A percentile compares a stretch with the other conserved stretches of the same genome.
Evolutionary conservation across 805 yeast genomes (phyloP).

Genomic region (Schwanniomyces occidentalis): DNA sequence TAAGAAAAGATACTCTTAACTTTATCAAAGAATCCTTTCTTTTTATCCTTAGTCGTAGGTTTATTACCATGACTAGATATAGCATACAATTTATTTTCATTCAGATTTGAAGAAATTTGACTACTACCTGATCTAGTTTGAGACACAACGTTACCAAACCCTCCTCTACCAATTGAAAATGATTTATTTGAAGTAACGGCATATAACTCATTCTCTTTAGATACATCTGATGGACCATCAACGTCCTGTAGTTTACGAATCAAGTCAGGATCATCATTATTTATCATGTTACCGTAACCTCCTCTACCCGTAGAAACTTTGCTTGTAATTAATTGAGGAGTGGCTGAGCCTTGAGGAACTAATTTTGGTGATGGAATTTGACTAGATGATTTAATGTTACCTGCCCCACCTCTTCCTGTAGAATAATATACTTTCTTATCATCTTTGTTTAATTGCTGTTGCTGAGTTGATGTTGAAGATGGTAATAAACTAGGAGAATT

Average conservation of each 20-base stretch:
- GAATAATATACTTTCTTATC: slow-evolving; percentile 45
- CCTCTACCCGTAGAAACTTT: slow-evolving; percentile 75
- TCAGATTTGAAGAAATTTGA: slow-evolving; percentile 8
- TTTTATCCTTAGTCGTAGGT: slow-evolving; percentile 15
- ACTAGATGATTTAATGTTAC: slow-evolving; percentile 53
- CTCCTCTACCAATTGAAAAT: slow-evolving; percentile 62
- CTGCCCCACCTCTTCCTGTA: slow-evolving; percentile 83
- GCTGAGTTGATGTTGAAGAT: slow-evolving; percentile 7
- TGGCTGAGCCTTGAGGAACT: slow-evolving; percentile 58
- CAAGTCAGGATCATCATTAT: slow-evolving; percentile 56
- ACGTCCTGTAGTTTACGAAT: slow-evolving; percentile 70
- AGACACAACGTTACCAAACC: slow-evolving; percentile 59
- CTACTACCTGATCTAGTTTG: slow-evolving; percentile 26
- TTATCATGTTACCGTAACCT: slow-evolving; percentile 75
- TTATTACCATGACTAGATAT: slow-evolving; percentile 32
- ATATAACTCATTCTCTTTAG: slow-evolving; percentile 32
- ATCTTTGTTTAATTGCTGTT: slow-evolving; percentile 17
- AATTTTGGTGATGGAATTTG: slow-evolving; percentile 53
- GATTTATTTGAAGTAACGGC: slow-evolving; percentile 48
- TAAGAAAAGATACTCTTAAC: slow-evolving; percentile 41
- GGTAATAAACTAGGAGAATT: slow-evolving; percentile 6
- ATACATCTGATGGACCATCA: slow-evolving; percentile 32
- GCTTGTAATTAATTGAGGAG: slow-evolving; percentile 57
- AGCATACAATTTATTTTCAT: slow-evolving; percentile 31
- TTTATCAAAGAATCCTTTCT: slow-evolving; percentile 44